These are phyloP conservation scores for Rhodotorula graminis DNA, from an alignment of 768 basidiomycete species.

Conservation along the genomic window DNA sequence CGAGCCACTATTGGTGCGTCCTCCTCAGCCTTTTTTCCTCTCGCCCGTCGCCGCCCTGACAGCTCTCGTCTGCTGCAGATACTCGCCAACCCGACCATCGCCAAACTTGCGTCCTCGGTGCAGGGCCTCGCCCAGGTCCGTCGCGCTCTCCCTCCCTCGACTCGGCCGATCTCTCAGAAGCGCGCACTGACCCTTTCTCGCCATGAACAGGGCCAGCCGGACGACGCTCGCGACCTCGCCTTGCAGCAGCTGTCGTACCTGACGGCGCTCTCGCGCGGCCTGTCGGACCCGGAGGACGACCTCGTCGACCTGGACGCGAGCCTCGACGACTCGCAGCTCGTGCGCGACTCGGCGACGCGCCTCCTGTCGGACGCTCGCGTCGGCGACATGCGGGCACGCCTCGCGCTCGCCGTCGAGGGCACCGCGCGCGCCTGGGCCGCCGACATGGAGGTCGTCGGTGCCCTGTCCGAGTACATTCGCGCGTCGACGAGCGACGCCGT, in stretches of 20 bases:
- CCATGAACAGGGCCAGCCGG: conserved; percentile 14
- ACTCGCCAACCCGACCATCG: conserved; percentile 44
- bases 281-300: conserved; percentile 50
- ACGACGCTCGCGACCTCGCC: conserved; percentile 42
- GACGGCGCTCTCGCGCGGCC: conserved; percentile 49
- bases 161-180: not conserved
- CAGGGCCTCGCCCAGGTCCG: not conserved
- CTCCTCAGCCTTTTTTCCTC: too few species aligned
- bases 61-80: conserved; percentile 8
- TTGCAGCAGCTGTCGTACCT: conserved; percentile 47
- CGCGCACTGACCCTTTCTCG: too few species aligned
- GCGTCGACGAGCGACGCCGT: conserved; percentile 47
- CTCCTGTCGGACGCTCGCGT: conserved; percentile 33
- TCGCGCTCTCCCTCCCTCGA: too few species aligned
- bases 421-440: conserved; percentile 45
- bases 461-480: conserved; percentile 45
- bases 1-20: conserved; percentile 43
- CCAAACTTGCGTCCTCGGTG: conserved; percentile 39
- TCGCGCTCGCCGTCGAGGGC: conserved; percentile 42
- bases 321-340: conserved; percentile 37
- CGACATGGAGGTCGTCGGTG: conserved; percentile 47
- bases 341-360: conserved; percentile 34
- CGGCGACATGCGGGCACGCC: conserved; percentile 42
- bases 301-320: conserved; percentile 46
- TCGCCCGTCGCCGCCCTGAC: conserved; percentile 5